Base-by-base conservation (phyloP, 129 eudicot species). In the Flaveria linearis region DNA sequence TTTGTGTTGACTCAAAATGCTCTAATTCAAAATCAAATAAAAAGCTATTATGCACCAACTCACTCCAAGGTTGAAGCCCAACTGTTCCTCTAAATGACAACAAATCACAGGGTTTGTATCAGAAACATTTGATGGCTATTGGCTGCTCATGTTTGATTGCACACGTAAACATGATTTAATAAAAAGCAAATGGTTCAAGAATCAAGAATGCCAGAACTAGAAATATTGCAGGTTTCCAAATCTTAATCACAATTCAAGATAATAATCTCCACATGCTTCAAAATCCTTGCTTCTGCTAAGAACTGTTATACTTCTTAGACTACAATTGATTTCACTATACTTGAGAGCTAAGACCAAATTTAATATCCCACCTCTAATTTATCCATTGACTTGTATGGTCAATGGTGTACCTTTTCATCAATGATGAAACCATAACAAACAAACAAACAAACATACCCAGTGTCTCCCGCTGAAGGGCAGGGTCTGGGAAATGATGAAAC, bases 101-200 rank as follows among this genome's bases (percentile, higher is more conserved):
- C 5, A 3, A 30, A 4, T 30, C 36, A 3, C 0, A 30, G 36
- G 36, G 22, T 23, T 74, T 74, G 2, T 63, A 46, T 36, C 72
- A 75, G 20, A 47, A 46, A 49, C 64, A 36, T 9, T 5, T 49
- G 63, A 62, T 17, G 22, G 22, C 6, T 60, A 10, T 60, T 61
- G 78, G 51, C 53, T n/a, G 46, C 16, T 75, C 50, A 26, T 46
- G 79, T 74, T 62, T 1, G 4, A 39, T 46, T 12, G 60, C 39
- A 75, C 41, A 75, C 12, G 36, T 49, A 64, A 49, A 57, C 64
- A 75, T 20, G 25, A 5, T 49, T 30, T 12, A 17, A 52, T 7
- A 75, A 47, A 60, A n/a, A 1, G 9, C 7, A 47, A 23, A 62
- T 9, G 14, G 9, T 62, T 5, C 7, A 64, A 75, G 8, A 30